Conservation (phyloP, 495 filamentous ascomycete genomes). For the Penicillium riverlandense region DNA sequence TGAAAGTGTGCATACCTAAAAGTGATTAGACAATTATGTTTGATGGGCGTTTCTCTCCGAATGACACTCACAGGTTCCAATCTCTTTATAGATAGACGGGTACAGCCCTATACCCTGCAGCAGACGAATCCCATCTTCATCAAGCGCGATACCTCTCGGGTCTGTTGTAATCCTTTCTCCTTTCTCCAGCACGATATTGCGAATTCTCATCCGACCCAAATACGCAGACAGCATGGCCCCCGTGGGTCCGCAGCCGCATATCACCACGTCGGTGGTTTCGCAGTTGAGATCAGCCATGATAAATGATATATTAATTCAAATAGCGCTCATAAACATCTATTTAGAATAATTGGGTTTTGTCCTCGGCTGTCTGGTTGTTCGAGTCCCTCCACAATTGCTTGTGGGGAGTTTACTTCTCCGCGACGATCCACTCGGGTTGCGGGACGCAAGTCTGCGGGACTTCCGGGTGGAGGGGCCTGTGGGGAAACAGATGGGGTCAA, state of each 20-base stretch:
- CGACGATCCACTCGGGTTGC: too few species aligned
- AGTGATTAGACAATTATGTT: neutral
- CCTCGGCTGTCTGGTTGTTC: too few species aligned
- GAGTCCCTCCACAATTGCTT: too few species aligned
- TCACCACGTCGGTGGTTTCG: constrained; percentile 31
- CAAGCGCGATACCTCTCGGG: constrained; percentile 44
- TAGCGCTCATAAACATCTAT: too few species aligned
- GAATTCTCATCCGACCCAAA: constrained; percentile 16
- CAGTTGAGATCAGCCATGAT: constrained; percentile 2
- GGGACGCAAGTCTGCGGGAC: too few species aligned
- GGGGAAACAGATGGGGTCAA: too few species aligned
- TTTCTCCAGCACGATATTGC: constrained; percentile 35
- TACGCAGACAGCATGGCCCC: constrained; percentile 31
- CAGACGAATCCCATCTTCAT: constrained; percentile 43
- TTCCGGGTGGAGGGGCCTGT: too few species aligned
- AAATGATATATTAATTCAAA: too few species aligned
- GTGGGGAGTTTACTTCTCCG: too few species aligned
- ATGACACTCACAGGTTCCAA: constrained; percentile 19
- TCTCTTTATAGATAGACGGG: constrained; percentile 26
- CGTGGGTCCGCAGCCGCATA: constrained; percentile 33
- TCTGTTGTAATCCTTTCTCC: constrained; percentile 39
- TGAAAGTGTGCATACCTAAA: constrained; percentile 18
- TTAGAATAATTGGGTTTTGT: too few species aligned
- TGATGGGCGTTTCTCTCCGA: too few species aligned
- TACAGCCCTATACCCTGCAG: constrained; percentile 39